phyloP scores from a whole-genome alignment of 768 basidiomycete species.

The Tulasnella sp. region DNA sequence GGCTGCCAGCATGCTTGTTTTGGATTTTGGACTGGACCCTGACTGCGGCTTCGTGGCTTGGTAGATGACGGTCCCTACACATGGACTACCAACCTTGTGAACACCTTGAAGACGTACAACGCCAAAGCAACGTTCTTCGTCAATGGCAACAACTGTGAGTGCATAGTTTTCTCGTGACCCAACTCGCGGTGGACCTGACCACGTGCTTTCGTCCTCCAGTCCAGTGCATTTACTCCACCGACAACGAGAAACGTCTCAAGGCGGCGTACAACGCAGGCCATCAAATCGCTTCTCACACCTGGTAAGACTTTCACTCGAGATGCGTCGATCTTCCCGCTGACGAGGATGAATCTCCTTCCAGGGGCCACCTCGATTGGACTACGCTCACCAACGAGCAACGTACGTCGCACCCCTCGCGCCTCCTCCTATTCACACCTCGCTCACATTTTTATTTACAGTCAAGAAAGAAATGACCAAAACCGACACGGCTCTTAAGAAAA shows the following conservation, averaged over 20 bases:
- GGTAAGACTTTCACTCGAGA: not conserved
- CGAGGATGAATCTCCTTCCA: not conserved
- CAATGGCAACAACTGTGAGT: conserved; percentile 5
- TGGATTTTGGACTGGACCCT: not conserved
- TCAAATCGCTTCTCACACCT: conserved; percentile 14
- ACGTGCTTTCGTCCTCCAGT: not conserved
- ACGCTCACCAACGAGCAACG: not conserved
- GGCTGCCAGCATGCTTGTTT: not conserved
- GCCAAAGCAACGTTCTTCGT: conserved; percentile 22
- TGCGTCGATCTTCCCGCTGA: not conserved
- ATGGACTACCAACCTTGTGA: conserved; percentile 15
- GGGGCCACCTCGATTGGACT: not conserved
- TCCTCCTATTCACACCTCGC: not conserved
- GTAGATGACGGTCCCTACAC: conserved; percentile 28
- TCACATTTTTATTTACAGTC: not conserved
- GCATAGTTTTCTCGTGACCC: not conserved
- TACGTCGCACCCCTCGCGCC: not conserved
- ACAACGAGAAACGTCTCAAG: not conserved
- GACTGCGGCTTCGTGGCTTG: not conserved
- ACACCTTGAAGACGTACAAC: not conserved
- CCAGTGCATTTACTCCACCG: conserved; percentile 9
- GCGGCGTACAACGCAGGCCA: not conserved
- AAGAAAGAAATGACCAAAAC: not conserved
- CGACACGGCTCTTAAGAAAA: conserved; percentile 15
- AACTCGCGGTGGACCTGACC: not conserved